Evolutionary conservation across 768 basidiomycete species (phyloP), one percentile per base, ranked within the genome.

Genomic region (Panaeolus cyanescens): DNA sequence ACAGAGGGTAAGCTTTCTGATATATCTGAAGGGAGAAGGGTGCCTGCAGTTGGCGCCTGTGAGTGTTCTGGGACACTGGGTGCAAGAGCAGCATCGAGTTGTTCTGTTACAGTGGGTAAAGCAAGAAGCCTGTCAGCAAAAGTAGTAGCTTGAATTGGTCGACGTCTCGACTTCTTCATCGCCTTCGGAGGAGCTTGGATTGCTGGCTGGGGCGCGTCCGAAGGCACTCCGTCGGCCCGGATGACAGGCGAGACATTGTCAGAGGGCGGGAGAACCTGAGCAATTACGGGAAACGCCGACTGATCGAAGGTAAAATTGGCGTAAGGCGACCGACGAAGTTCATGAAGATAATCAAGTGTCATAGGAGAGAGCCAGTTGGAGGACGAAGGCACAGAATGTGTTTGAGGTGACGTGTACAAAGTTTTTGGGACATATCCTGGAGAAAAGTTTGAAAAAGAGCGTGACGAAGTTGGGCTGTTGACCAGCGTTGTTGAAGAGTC

Each of bases 381-480:
- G 28, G 59, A 64, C 36, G 55, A 57, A 34, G 32, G 32, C 45
- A 28, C 25, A n/a, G 53, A 62, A 34, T 56, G 59, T 15, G 53
- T 61, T 20, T n/a, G 30, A 59, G 56, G 32, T 34, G 31, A 40
- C 28, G 40, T 66, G 32, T 20, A 59, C 9, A 15, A 39, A 54
- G 32, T 50, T 56, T 34, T 55, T 32, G 20, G 56, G 50, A 22
- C 32, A 57, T 56, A n/a, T 19, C 57, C 62, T 19, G 63, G 60
- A 62, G 32, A 62, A 50, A 25, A 53, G 15, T 45, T 59, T 25
- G 37, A 62, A 54, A 61, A 40, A 40, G 62, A 62, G 54, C 60
- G 63, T 28, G 71, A 68, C 31, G 72, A 68, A 15, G 71, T 70
- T 17, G 72, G 69, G 50, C 71, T 69, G 37, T 71, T 62, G 19